Evolutionary conservation across 2,329 filamentous ascomycete species (phyloP).

Genomic region (Pseudogymnoascus sp.): DNA sequence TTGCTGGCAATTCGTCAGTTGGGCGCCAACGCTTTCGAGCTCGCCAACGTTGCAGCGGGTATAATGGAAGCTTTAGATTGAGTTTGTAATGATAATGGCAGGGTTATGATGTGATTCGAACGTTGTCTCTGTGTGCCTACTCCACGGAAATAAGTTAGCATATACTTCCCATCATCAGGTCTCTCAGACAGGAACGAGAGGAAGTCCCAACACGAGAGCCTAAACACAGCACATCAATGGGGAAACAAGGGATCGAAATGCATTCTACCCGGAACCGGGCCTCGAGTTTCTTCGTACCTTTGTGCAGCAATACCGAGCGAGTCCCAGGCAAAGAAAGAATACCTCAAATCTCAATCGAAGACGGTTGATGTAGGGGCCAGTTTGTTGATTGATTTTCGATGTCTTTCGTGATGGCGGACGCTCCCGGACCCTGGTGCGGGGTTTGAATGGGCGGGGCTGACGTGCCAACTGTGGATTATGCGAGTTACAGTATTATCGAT

Average conservation of each 20-base stretch:
- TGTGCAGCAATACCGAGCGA: background rate
- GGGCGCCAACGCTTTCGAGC: conserved; percentile 1
- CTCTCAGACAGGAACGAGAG: background rate
- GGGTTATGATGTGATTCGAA: background rate
- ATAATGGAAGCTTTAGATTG: background rate
- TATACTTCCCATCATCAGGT: background rate
- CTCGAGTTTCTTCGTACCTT: background rate
- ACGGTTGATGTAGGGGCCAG: background rate
- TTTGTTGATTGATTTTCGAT: conserved; percentile 5
- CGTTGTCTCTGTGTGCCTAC: background rate
- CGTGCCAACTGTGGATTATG: conserved; percentile 4
- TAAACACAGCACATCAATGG: background rate
- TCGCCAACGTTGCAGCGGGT: background rate
- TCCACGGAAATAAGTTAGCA: background rate
- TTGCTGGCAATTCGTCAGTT: conserved; percentile 5
- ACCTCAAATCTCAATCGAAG: background rate
- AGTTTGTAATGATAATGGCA: background rate
- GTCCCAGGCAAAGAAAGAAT: background rate
- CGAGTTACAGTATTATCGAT: conserved; percentile 7
- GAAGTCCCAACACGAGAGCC: conserved; percentile 1
- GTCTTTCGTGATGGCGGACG: conserved; percentile 4
- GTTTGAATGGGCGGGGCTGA: conserved; percentile 7
- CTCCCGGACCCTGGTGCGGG: conserved; percentile 6
- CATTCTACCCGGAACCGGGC: background rate
- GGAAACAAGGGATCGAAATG: background rate